Percentiles rank a stretch among this genome's conserved stretches.
These are phyloP conservation scores for Hawksworthiomyces lignivorus DNA, from an alignment of 2,329 filamentous ascomycete genomes.

Conservation along the genomic window DNA sequence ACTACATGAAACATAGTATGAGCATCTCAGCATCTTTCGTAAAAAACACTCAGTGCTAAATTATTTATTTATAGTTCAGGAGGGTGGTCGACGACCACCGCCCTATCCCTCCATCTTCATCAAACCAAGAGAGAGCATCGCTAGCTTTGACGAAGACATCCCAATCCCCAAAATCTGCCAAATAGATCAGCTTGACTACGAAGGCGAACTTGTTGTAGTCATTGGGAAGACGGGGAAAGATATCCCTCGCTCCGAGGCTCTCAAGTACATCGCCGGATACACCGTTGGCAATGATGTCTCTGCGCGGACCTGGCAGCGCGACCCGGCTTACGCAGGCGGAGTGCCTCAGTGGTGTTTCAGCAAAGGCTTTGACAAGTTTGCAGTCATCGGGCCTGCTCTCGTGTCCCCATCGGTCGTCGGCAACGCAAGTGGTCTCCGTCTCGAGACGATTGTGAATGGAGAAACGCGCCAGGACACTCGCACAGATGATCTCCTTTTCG, in stretches of 20 bases:
- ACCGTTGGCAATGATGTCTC: conserved; percentile 47
- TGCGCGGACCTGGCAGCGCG: conserved; percentile 46
- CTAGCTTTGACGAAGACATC: conserved; percentile 28
- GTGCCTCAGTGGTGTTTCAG: conserved; percentile 45
- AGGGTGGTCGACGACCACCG: conserved; percentile 43
- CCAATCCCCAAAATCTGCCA: conserved; percentile 39
- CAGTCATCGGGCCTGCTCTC: conserved; percentile 44
- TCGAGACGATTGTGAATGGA: conserved; percentile 8
- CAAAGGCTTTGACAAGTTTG: conserved; percentile 50
- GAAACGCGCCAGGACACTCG: conserved; percentile 6
- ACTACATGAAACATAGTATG: conserved; percentile 2
- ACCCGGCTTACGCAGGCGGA: conserved; percentile 25
- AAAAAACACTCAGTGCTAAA: neutral
- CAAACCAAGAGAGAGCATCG: conserved; percentile 37
- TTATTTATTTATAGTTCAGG: conserved; percentile 31
- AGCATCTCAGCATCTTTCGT: neutral
- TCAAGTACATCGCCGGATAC: conserved; percentile 39
- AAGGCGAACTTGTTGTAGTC: conserved; percentile 43
- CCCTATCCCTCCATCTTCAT: conserved; percentile 44
- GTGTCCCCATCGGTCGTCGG: conserved; percentile 35
- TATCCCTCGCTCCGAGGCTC: conserved; percentile 35
- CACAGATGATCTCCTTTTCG: conserved; percentile 41
- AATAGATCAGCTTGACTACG: conserved; percentile 34
- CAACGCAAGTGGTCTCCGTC: conserved; percentile 30
- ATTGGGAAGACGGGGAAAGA: conserved; percentile 48